Conservation (phyloP, 345 rosid genomes). For the Murraya koenigii region DNA sequence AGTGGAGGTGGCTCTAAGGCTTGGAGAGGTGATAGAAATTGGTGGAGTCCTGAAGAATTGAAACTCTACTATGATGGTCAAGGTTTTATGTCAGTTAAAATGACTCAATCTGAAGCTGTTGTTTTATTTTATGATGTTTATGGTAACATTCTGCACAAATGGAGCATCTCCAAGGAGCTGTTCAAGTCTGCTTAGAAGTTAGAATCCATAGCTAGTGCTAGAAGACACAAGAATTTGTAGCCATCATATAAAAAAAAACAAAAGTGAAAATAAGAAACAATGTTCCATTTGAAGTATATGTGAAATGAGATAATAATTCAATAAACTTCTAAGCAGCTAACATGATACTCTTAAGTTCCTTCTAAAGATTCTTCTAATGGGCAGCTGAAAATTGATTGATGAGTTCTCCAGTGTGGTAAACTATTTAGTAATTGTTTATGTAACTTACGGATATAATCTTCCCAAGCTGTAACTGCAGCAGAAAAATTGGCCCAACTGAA, state of each 20-base stretch:
- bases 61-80: constrained; percentile 72
- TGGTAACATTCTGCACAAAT: constrained; percentile 56
- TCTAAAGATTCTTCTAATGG: constrained; percentile 15
- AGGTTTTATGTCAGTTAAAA: constrained; percentile 63
- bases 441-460: constrained; percentile 43
- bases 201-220: background rate
- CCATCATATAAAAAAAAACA: background rate
- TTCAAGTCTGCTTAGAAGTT: background rate
- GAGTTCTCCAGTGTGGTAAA: constrained; percentile 60
- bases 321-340: background rate
- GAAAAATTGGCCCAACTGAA: constrained; percentile 42
- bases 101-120: constrained; percentile 27
- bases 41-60: constrained; percentile 56
- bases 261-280: background rate
- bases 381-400: constrained; percentile 39
- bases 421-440: constrained; percentile 41
- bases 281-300: background rate
- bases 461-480: constrained; percentile 43
- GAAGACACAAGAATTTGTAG: background rate
- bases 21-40: constrained; percentile 50
- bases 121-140: constrained; percentile 45
- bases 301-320: background rate
- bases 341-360: background rate
- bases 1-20: constrained; percentile 90
- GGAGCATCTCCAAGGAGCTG: constrained; percentile 28